A percentile compares a stretch with the other conserved stretches of the same genome.
Conservation (phyloP, 371 early-diverging fungal species). For the Apophysomyces elegans region DNA sequence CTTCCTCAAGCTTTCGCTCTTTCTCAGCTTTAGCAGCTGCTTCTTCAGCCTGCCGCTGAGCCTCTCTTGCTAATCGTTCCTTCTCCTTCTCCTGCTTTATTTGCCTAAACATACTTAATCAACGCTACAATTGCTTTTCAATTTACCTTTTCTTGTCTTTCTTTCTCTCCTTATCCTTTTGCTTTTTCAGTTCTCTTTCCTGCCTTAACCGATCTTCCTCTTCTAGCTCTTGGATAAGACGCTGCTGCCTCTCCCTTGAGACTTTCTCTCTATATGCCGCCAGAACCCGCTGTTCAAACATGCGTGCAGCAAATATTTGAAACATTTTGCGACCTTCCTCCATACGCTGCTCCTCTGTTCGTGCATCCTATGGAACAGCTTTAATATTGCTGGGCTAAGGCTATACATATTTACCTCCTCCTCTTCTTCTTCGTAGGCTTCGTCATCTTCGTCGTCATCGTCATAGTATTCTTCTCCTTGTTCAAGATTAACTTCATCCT, state of each 20-base stretch:
- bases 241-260: slow-evolving; percentile 79
- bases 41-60: slow-evolving; percentile 44
- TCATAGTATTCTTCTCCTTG: slow-evolving; percentile 37
- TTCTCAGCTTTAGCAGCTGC: slow-evolving; percentile 34
- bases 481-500: slow-evolving; percentile 58
- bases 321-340: slow-evolving; percentile 93
- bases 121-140: slow-evolving; percentile 27
- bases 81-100: slow-evolving; percentile 48
- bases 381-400: neutral
- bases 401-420: slow-evolving; percentile 46
- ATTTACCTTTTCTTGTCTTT: slow-evolving; percentile 59
- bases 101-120: slow-evolving; percentile 24
- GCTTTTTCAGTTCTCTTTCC: slow-evolving; percentile 70
- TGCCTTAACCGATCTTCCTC: slow-evolving; percentile 77
- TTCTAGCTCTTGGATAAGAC: slow-evolving; percentile 79
- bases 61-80: slow-evolving; percentile 43
- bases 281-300: slow-evolving; percentile 94
- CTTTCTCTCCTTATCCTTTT: slow-evolving; percentile 70
- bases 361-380: slow-evolving; percentile 56
- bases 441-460: slow-evolving; percentile 61
- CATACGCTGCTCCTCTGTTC: slow-evolving; percentile 86
- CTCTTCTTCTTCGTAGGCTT: slow-evolving; percentile 65
- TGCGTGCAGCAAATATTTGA: slow-evolving; percentile 92
- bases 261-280: slow-evolving; percentile 92
- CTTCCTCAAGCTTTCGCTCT: slow-evolving; percentile 43